A percentile compares a stretch with the other conserved stretches of the same genome.
Conservation (phyloP, 2,329 filamentous ascomycete genomes). For the Xylariales sp. region DNA sequence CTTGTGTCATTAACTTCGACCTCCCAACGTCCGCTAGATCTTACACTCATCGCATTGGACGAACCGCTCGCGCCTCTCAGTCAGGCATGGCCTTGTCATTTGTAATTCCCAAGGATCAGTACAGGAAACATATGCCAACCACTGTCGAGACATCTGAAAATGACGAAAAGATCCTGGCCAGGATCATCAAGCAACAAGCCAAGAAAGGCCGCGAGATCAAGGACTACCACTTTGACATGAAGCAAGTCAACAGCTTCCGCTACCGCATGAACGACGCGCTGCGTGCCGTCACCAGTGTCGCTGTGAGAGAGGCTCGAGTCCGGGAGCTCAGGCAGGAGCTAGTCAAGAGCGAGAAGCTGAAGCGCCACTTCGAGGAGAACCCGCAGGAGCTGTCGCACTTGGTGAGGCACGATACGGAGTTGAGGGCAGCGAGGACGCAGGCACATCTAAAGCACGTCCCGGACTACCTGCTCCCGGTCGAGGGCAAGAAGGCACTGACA, state of each 20-base stretch:
- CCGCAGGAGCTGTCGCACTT: constrained; percentile 83
- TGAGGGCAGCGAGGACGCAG: constrained; percentile 78
- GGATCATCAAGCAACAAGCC: constrained; percentile 73
- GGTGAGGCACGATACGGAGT: constrained; percentile 76
- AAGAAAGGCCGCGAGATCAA: constrained; percentile 79
- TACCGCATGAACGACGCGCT: constrained; percentile 94
- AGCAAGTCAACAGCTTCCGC: constrained; percentile 86
- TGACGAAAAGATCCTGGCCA: constrained; percentile 79
- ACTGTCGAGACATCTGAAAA: constrained; percentile 69
- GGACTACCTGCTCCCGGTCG: constrained; percentile 82
- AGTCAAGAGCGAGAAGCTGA: constrained; percentile 88
- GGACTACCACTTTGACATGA: constrained; percentile 92
- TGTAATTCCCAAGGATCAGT: constrained; percentile 76
- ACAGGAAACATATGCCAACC: constrained; percentile 86
- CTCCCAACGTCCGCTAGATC: constrained; percentile 83
- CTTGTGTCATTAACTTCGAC: constrained; percentile 95
- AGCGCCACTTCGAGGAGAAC: constrained; percentile 96
- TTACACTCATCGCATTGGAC: constrained; percentile 94
- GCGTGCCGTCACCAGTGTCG: constrained; percentile 82
- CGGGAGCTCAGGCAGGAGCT: constrained; percentile 86
- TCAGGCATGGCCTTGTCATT: constrained; percentile 96
- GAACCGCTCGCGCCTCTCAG: constrained; percentile 87
- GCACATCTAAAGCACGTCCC: constrained; percentile 82
- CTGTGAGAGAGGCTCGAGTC: constrained; percentile 63
- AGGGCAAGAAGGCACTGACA: constrained; percentile 64